A percentile compares a stretch with the other conserved stretches of the same genome.
Conservation (phyloP, 352 stramenopile genomes). For the Lagenidium giganteum region DNA sequence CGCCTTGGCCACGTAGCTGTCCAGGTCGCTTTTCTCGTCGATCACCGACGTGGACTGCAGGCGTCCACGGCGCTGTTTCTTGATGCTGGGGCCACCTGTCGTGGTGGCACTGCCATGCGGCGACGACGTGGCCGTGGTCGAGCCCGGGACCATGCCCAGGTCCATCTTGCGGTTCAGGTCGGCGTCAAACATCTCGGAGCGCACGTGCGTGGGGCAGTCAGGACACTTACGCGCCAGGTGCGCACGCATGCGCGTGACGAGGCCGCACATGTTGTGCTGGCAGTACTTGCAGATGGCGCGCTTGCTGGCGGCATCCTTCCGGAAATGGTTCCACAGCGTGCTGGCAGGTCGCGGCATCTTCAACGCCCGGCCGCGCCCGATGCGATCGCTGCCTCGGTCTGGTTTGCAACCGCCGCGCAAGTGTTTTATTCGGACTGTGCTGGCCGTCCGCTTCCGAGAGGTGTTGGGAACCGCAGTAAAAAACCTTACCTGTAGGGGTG, state of each 20-base stretch:
- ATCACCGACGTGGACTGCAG: slow-evolving; percentile 15
- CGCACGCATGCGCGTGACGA: slow-evolving; percentile 59
- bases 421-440: slow-evolving; percentile 41
- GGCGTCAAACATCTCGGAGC: slow-evolving; percentile 40
- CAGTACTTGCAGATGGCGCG: slow-evolving; percentile 75
- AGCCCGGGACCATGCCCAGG: slow-evolving; percentile 11
- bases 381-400: too few relatives aligned
- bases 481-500: too few relatives aligned
- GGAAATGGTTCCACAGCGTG: slow-evolving; percentile 60
- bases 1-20: slow-evolving; percentile 50
- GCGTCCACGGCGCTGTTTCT: slow-evolving; percentile 23
- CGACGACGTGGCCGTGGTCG: neutral
- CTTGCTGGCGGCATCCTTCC: slow-evolving; percentile 45
- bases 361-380: neutral
- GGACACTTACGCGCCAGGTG: slow-evolving; percentile 58
- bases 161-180: slow-evolving; percentile 36
- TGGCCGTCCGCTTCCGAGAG: too few relatives aligned
- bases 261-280: slow-evolving; percentile 65
- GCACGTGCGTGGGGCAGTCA: slow-evolving; percentile 38
- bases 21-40: slow-evolving; percentile 49
- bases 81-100: slow-evolving; percentile 7
- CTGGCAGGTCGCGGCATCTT: slow-evolving; percentile 62
- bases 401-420: too few relatives aligned
- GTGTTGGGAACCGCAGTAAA: too few relatives aligned
- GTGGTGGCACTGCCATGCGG: neutral